These are phyloP conservation scores for Yamadazyma diddensiae DNA, from an alignment of 1,139 yeast genomes.

Conservation along the genomic window DNA sequence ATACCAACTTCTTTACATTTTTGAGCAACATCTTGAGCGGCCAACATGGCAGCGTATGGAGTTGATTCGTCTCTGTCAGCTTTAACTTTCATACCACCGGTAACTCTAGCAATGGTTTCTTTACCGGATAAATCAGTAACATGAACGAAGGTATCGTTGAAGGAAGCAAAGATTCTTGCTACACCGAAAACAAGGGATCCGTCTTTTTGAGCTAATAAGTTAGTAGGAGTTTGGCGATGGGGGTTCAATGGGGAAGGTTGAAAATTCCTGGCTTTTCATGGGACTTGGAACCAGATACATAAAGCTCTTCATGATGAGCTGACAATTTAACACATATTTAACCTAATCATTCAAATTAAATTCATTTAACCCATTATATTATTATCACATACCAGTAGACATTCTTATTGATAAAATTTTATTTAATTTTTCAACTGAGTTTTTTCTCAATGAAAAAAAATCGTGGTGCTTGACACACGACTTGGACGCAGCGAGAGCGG, in stretches of 20 bases:
- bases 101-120: constrained; percentile 99
- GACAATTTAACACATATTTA: not conserved
- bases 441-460: constrained; percentile 11
- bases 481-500: constrained; percentile 1
- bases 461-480: constrained; percentile 5
- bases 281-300: not conserved
- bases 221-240: constrained; percentile 9
- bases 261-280: not conserved
- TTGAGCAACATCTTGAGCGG: constrained; percentile 99
- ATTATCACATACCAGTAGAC: constrained; percentile 33
- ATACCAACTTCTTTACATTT: constrained; percentile 99
- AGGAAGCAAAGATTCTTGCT: constrained; percentile 99
- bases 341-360: not conserved
- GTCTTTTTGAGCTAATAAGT: constrained; percentile 21
- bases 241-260: not conserved
- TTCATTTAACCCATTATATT: not conserved
- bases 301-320: too few species aligned
- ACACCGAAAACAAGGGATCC: constrained; percentile 99
- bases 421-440: constrained; percentile 14
- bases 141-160: constrained; percentile 99
- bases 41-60: constrained; percentile 99
- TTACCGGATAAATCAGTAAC: constrained; percentile 99
- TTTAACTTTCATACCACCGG: constrained; percentile 99
- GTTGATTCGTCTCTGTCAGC: constrained; percentile 99
- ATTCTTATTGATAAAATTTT: constrained; percentile 19